Conservation (phyloP, 352 stramenopile species). For the Achlya hypogyna region DNA sequence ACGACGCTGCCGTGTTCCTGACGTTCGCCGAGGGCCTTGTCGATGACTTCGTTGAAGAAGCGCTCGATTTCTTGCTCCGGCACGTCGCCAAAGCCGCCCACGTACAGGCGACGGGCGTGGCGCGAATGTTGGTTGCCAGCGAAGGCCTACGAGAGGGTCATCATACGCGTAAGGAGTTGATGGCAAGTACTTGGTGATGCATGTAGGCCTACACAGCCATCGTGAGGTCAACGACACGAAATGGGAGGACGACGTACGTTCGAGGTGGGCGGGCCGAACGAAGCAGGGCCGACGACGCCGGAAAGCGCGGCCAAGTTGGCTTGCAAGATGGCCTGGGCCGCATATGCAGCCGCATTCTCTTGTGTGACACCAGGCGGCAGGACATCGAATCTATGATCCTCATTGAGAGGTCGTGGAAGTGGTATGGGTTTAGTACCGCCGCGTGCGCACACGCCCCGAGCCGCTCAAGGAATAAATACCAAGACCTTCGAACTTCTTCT, state of each 20-base stretch:
- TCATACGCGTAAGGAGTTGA: no score
- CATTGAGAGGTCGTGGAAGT: conserved; percentile 27
- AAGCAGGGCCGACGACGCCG: conserved; percentile 46
- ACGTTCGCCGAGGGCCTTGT: conserved; percentile 64
- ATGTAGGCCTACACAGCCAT: conserved; percentile 4
- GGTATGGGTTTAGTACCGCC: conserved; percentile 26
- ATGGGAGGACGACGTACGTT: background rate
- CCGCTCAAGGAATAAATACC: conserved; percentile 7
- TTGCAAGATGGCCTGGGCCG: conserved; percentile 75
- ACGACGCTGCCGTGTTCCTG: conserved; percentile 70
- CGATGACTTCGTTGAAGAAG: conserved; percentile 91
- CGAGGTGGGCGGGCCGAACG: conserved; percentile 39
- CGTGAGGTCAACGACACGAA: background rate
- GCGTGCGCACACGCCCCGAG: conserved; percentile 41
- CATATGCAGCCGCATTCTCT: conserved; percentile 72
- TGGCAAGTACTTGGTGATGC: conserved; percentile 18
- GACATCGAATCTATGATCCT: conserved; percentile 82
- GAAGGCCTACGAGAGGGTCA: conserved; percentile 5
- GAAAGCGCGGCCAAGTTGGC: conserved; percentile 70
- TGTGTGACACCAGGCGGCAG: conserved; percentile 67
- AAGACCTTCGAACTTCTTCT: conserved; percentile 11
- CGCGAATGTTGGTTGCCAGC: conserved; percentile 84
- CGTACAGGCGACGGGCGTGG: conserved; percentile 94
- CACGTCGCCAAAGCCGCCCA: conserved; percentile 87
- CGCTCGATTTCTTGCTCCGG: conserved; percentile 75